Evolutionary conservation across 164 flowering plant genomes (phyloP).

Genomic region (Cinnamomum chago): DNA sequence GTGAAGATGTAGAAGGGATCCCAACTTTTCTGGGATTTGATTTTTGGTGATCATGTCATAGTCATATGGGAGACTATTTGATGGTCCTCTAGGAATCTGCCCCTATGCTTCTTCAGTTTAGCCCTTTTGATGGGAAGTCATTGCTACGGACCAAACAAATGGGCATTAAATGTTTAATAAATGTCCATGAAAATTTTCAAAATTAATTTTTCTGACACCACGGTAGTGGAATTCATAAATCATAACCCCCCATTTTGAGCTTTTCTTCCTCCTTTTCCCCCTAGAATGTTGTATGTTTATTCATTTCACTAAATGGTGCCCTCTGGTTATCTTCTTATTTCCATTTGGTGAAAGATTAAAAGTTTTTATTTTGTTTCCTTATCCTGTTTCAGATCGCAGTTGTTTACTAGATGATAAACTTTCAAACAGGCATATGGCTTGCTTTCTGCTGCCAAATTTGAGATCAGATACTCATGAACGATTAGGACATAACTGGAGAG

Average conservation of each 20-base stretch:
- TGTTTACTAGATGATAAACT: neutral
- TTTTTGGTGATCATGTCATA: too few relatives aligned
- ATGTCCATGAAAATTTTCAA: neutral
- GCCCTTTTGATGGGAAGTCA: too few relatives aligned
- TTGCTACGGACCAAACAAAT: neutral
- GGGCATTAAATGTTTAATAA: neutral
- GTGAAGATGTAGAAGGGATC: too few relatives aligned
- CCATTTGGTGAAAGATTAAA: neutral
- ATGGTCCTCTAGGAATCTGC: too few relatives aligned
- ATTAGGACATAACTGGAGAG: constrained; percentile 13
- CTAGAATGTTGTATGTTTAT: neutral
- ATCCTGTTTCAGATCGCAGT: neutral
- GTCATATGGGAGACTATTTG: too few relatives aligned
- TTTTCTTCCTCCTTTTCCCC: neutral
- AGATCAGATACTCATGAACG: constrained; percentile 6
- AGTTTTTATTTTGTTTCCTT: neutral
- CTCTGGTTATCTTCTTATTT: neutral
- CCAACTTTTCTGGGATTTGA: too few relatives aligned
- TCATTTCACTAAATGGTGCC: neutral
- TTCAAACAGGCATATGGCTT: neutral
- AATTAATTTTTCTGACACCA: too few relatives aligned
- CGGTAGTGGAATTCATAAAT: neutral
- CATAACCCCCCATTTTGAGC: neutral
- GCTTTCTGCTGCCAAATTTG: neutral
- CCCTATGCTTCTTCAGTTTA: too few relatives aligned